Evolutionary conservation across 2,329 filamentous ascomycete genomes (phyloP).

Genomic region (Alternaria sp.): DNA sequence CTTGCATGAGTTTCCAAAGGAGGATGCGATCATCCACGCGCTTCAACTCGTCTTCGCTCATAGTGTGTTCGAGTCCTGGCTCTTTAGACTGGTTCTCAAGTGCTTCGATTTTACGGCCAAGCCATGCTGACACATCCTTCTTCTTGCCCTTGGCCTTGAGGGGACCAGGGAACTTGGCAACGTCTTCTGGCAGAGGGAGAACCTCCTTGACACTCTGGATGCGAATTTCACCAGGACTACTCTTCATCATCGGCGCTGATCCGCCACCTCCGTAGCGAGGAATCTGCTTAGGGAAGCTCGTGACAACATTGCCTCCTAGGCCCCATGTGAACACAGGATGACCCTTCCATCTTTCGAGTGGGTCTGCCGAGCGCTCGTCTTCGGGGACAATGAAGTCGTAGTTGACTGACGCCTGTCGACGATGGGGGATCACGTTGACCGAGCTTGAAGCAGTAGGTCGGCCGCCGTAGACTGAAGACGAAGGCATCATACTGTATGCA

Average conservation of each 20-base stretch:
- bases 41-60: conserved; percentile 67
- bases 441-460: conserved; percentile 21
- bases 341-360: conserved; percentile 88
- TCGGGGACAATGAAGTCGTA: conserved; percentile 63
- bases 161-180: conserved; percentile 87
- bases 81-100: conserved; percentile 64
- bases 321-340: conserved; percentile 87
- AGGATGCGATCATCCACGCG: conserved; percentile 79
- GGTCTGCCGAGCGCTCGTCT: conserved; percentile 69
- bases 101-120: conserved; percentile 74
- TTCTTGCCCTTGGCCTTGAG: conserved; percentile 91
- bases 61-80: conserved; percentile 57
- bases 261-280: conserved; percentile 83
- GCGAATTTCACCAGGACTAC: conserved; percentile 81
- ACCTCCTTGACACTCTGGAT: conserved; percentile 77
- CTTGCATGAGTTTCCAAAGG: conserved; percentile 83
- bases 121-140: conserved; percentile 87
- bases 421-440: conserved; percentile 41
- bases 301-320: conserved; percentile 80
- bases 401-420: conserved; percentile 54
- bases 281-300: conserved; percentile 86
- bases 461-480: conserved; percentile 47
- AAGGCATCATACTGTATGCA: conserved; percentile 52
- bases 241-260: conserved; percentile 76
- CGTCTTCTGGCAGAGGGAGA: conserved; percentile 71